These are phyloP conservation scores for Hypoxylon cercidicola DNA, from an alignment of 495 filamentous ascomycete genomes.

Conservation along the genomic window DNA sequence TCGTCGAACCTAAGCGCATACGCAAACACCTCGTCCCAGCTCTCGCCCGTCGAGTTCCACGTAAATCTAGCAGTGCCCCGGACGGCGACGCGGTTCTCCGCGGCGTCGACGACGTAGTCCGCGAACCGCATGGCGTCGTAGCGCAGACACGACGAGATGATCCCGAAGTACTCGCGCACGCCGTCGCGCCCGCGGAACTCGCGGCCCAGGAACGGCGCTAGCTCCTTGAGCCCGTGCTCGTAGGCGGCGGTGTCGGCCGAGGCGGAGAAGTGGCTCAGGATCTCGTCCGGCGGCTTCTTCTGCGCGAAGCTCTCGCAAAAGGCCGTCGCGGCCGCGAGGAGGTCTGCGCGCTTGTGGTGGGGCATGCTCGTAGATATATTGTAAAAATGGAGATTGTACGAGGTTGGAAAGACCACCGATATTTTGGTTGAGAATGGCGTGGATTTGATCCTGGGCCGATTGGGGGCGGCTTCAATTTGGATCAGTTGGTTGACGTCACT, in stretches of 20 bases:
- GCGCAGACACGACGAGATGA: constrained; percentile 51
- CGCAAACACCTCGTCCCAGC: constrained; percentile 68
- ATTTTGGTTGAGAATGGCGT: background rate
- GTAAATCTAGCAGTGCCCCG: constrained; percentile 62
- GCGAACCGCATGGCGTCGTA: constrained; percentile 63
- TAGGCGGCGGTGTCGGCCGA: constrained; percentile 47
- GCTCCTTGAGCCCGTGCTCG: constrained; percentile 65
- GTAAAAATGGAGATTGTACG: background rate
- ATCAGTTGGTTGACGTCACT: no score
- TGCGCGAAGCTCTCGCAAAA: constrained; percentile 62
- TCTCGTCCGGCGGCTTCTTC: constrained; percentile 41
- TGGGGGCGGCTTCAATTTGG: no score
- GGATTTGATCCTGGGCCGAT: no score
- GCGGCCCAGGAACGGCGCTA: constrained; percentile 68
- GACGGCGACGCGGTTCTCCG: constrained; percentile 55
- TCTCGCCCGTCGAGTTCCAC: constrained; percentile 60
- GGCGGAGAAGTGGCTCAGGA: constrained; percentile 64
- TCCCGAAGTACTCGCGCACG: constrained; percentile 59
- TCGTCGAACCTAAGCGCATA: constrained; percentile 64
- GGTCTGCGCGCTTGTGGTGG: constrained; percentile 43
- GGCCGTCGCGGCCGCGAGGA: constrained; percentile 55
- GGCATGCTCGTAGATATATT: constrained; percentile 11
- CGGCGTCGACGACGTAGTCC: constrained; percentile 63
- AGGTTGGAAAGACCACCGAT: background rate
- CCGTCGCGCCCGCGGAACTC: constrained; percentile 61